Conservation (phyloP, 495 filamentous ascomycete genomes). For the Penicillium malachiteum region DNA sequence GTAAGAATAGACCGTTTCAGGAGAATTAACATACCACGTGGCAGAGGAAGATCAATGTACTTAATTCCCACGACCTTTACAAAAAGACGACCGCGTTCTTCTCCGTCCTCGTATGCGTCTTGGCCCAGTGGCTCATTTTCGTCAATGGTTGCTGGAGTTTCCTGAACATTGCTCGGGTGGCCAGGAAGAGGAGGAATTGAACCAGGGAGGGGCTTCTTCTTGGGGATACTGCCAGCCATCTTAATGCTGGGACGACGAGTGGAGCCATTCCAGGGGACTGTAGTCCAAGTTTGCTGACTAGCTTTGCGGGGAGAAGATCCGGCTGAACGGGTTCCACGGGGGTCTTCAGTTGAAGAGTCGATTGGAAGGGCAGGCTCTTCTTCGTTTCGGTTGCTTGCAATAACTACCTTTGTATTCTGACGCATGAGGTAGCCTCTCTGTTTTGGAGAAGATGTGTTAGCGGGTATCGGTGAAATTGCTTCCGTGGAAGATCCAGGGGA, state of each 20-base stretch:
- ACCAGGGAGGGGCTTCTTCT: constrained; percentile 62
- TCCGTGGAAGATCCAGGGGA: constrained; percentile 1
- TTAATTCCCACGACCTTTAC: constrained; percentile 98
- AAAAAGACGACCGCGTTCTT: constrained; percentile 89
- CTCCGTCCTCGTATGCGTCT: constrained; percentile 67
- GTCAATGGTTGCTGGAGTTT: constrained; percentile 58
- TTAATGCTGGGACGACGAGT: constrained; percentile 66
- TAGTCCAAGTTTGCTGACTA: constrained; percentile 86
- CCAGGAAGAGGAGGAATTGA: constrained; percentile 79
- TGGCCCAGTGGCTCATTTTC: constrained; percentile 57
- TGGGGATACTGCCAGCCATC: constrained; percentile 56
- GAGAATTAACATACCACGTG: constrained; percentile 64
- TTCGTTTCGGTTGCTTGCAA: constrained; percentile 70
- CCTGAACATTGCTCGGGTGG: constrained; percentile 73
- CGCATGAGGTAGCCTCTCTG: constrained; percentile 99
- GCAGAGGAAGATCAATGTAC: constrained; percentile 86
- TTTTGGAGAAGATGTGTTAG: constrained; percentile 59
- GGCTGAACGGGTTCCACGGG: constrained; percentile 59
- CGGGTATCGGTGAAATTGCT: constrained; percentile 18
- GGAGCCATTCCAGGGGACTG: constrained; percentile 92
- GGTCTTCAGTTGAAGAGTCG: constrained; percentile 53
- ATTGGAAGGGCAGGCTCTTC: constrained; percentile 40
- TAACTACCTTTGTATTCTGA: constrained; percentile 95
- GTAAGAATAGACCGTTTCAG: background rate
- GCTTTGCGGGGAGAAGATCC: constrained; percentile 72